phyloP scores from a whole-genome alignment of 208 protist genomes.

The Chromosphaera perkinsii region DNA sequence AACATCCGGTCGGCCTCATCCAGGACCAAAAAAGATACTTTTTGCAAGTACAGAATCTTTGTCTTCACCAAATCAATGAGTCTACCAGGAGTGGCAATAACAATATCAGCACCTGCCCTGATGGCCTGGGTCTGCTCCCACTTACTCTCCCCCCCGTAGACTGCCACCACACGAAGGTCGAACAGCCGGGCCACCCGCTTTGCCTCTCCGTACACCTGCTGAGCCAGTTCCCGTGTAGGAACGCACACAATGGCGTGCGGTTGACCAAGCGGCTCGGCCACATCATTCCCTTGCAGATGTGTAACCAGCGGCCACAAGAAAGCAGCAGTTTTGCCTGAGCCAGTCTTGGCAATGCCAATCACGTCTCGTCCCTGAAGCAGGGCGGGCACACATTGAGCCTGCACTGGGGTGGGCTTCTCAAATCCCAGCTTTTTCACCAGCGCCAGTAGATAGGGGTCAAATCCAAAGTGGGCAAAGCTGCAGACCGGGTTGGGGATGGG shows the following conservation, averaged over 20 bases:
- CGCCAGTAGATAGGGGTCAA: slow-evolving; percentile 25
- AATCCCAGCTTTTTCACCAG: slow-evolving; percentile 19
- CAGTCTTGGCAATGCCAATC: slow-evolving; percentile 46
- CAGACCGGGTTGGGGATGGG: slow-evolving; percentile 7
- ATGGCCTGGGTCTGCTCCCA: slow-evolving; percentile 35
- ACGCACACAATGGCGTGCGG: neutral
- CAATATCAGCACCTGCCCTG: slow-evolving; percentile 28
- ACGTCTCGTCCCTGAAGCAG: slow-evolving; percentile 31
- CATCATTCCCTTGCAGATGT: slow-evolving; percentile 5
- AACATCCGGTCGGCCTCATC: slow-evolving; percentile 52
- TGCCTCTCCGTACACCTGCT: slow-evolving; percentile 4
- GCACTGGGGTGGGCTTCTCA: slow-evolving; percentile 32
- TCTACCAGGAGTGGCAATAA: slow-evolving; percentile 44
- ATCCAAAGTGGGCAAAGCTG: slow-evolving; percentile 40
- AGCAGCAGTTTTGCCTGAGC: slow-evolving; percentile 27
- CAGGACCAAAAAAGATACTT: slow-evolving; percentile 30
- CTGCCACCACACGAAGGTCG: slow-evolving; percentile 5
- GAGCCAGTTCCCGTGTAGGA: slow-evolving; percentile 3
- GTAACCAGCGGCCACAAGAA: slow-evolving; percentile 26
- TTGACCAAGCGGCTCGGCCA: neutral
- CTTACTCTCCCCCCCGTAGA: slow-evolving; percentile 20
- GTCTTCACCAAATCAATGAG: slow-evolving; percentile 30
- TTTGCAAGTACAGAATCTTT: neutral
- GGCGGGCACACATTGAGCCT: slow-evolving; percentile 28
- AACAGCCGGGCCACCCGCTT: neutral